Conservation (phyloP, 306 rosid species). For the Quercus robur region DNA sequence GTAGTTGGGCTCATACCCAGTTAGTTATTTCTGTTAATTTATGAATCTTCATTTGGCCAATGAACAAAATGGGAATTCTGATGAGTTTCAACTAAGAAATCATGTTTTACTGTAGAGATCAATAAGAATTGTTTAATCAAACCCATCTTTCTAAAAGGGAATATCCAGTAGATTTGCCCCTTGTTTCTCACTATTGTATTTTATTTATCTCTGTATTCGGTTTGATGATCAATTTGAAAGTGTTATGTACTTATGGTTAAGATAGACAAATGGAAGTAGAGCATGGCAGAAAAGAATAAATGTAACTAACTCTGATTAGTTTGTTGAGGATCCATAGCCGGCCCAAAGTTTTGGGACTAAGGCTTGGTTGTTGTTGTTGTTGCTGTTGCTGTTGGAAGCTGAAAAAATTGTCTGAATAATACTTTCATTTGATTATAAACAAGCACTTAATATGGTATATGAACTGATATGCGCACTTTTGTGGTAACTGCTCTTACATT, state of each 20-base stretch:
- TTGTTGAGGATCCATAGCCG: too few relatives aligned
- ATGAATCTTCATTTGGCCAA: background rate
- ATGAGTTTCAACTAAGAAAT: background rate
- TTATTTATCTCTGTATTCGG: background rate
- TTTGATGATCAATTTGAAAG: background rate
- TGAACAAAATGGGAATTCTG: background rate
- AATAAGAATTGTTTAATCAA: background rate
- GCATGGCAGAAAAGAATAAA: background rate
- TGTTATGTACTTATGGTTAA: background rate
- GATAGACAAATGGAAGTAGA: background rate
- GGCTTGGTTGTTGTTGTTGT: too few relatives aligned
- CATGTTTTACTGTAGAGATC: background rate
- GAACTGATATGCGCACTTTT: background rate
- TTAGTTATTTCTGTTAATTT: background rate
- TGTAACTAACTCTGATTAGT: too few relatives aligned
- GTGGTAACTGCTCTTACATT: background rate
- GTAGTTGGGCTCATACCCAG: background rate
- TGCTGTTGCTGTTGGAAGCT: background rate
- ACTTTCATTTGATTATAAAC: background rate
- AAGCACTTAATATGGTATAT: background rate
- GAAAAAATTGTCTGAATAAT: background rate
- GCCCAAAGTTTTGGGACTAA: too few relatives aligned
- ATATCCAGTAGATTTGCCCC: background rate
- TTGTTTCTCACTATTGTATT: background rate
- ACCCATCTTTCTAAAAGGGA: background rate